Conservation (phyloP, 202 grass and related monocot species). For the Setaria viridis region DNA sequence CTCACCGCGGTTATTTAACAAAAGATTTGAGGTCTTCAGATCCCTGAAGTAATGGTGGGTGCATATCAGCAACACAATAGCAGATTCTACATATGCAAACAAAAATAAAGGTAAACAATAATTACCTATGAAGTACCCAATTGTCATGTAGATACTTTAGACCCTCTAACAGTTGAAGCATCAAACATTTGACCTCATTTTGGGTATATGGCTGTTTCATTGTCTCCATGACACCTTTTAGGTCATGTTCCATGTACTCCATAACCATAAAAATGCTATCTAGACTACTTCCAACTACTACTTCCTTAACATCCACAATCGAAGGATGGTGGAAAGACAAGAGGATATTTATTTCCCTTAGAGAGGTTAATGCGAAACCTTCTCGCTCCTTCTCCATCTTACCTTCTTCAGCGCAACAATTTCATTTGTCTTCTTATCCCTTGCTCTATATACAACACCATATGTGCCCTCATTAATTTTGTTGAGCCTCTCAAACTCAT, state of each 20-base stretch:
- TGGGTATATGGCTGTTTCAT: constrained; percentile 96
- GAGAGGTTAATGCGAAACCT: constrained; percentile 92
- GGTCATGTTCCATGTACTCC: constrained; percentile 99
- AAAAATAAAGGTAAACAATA: constrained; percentile 20
- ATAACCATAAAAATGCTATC: constrained; percentile 99
- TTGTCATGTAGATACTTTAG: constrained; percentile 94
- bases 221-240: constrained; percentile 93
- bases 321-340: constrained; percentile 87
- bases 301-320: constrained; percentile 97
- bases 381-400: constrained; percentile 93
- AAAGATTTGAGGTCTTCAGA: constrained; percentile 93
- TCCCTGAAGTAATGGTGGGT: constrained; percentile 57
- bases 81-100: constrained; percentile 12
- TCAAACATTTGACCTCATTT: constrained; percentile 93
- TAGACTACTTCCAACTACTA: constrained; percentile 92
- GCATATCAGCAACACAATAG: constrained; percentile 20
- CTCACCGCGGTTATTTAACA: constrained; percentile 94
- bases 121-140: constrained; percentile 96
- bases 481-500: constrained; percentile 96
- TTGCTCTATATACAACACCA: constrained; percentile 95
- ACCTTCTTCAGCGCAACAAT: constrained; percentile 95
- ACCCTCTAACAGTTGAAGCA: constrained; percentile 91
- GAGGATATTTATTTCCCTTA: constrained; percentile 98
- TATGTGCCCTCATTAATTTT: constrained; percentile 98
- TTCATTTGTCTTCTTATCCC: constrained; percentile 82